Base-by-base conservation (phyloP, 345 rosid species). In the Jatropha curcas region DNA sequence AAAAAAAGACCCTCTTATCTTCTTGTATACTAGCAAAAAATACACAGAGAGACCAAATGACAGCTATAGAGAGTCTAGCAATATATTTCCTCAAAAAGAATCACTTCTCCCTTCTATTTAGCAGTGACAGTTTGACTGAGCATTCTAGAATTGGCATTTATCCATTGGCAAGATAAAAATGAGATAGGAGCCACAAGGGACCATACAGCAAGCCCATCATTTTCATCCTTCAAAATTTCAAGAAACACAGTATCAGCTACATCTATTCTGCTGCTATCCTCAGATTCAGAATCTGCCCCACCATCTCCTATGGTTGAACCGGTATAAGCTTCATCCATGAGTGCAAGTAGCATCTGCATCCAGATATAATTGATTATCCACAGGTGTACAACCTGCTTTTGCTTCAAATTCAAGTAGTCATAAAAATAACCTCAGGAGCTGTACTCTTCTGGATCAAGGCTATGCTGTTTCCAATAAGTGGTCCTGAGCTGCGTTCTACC, bases 321-420 rank as follows among this genome's bases (percentile, higher is more conserved):
- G 56, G 97, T 92, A 78, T 95, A 95, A 34, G 99, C 99, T 81
- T 95, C 99, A 86, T 95, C 98, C 99, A 95, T 95, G 76, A 95
- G 95, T 45, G 92, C 96, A 83, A 92, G 94, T 65, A 95, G 85
- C 98, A 95, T 92, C 98, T 92, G 89, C 72, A 76, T 66, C 66
- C 68, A 84, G 14, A 76, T 35, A 85, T 75, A 68, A 41, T 52
- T 27, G 52, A 48, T 53, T 43, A 59, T 64, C 63, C 27, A 52
- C 28, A 46, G 58, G 30, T 61, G 45, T 52, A 75, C n/a, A 14
- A 69, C 52, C 19, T 12, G 33, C 60, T 41, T 60, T 79, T 70
- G 60, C 76, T 43, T 56, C 67, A 64, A 33, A 57, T 52, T 68
- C 27, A 22, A 43, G 17, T 48, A 79, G 67, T 68, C 73, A 45